Percentiles rank a stretch among this genome's conserved stretches.
These are phyloP conservation scores for California macrophylla DNA, from an alignment of 441 rosid genomes.

Conservation along the genomic window DNA sequence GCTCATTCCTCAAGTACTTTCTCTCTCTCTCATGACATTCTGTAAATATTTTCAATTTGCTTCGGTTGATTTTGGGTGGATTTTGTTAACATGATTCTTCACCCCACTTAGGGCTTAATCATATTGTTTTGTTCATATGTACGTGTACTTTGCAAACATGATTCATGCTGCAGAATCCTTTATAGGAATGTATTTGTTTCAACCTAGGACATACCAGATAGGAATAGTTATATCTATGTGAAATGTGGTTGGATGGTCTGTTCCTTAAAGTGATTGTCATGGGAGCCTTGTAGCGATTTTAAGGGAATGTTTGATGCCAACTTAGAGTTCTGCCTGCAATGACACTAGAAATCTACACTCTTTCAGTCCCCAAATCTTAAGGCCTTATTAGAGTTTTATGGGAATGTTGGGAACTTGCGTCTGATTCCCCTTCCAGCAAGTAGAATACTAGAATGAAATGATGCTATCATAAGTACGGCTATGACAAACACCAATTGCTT, in stretches of 20 bases:
- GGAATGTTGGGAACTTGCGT: not conserved
- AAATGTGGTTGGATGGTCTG: not conserved
- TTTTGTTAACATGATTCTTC: no score
- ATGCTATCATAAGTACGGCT: not conserved
- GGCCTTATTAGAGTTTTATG: not conserved
- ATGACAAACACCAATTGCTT: not conserved
- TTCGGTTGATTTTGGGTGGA: not conserved
- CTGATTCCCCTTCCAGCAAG: not conserved
- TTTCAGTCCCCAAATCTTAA: not conserved
- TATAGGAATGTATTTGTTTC: not conserved
- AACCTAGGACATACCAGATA: not conserved
- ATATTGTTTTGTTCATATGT: not conserved
- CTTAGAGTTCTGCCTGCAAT: not conserved
- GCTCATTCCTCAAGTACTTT: constrained; percentile 53
- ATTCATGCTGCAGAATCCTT: not conserved
- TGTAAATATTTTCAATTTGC: not conserved
- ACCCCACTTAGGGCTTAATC: not conserved
- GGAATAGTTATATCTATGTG: not conserved
- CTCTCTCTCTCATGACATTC: constrained; percentile 5
- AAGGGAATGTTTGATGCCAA: not conserved
- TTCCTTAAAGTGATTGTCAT: no score
- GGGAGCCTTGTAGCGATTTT: not conserved
- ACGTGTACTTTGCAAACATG: not conserved
- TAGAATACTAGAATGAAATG: not conserved
- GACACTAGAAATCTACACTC: not conserved